These are phyloP conservation scores for Populus alba DNA, from an alignment of 345 rosid genomes.

Conservation along the genomic window DNA sequence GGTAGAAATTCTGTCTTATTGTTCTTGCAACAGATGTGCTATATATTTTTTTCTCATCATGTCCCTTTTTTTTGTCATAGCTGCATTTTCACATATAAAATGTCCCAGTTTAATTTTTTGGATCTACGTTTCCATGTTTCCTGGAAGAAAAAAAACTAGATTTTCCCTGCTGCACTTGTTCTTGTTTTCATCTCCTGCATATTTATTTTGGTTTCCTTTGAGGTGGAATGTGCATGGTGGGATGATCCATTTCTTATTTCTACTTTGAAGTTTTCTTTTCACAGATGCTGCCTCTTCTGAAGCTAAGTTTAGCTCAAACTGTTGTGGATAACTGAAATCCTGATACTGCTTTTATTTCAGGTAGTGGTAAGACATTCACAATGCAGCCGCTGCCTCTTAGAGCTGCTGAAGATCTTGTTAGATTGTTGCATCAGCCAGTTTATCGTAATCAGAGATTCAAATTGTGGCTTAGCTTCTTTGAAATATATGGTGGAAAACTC, in stretches of 20 bases:
- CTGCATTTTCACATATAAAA: background rate
- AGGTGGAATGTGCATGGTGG: background rate
- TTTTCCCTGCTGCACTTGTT: background rate
- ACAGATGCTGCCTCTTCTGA: background rate
- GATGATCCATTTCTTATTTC: background rate
- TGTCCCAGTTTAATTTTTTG: background rate
- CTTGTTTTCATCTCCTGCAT: background rate
- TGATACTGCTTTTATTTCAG: slow-evolving; percentile 39
- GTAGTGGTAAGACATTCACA: slow-evolving; percentile 98
- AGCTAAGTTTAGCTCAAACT: background rate
- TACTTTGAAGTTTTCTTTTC: background rate
- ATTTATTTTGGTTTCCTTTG: background rate
- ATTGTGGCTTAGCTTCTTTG: slow-evolving; percentile 95
- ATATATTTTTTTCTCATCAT: background rate
- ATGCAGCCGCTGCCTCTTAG: slow-evolving; percentile 96
- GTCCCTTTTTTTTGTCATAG: background rate
- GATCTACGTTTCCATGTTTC: background rate
- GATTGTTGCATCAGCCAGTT: slow-evolving; percentile 79
- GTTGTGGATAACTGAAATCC: background rate
- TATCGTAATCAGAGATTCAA: slow-evolving; percentile 79
- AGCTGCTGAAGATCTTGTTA: slow-evolving; percentile 80
- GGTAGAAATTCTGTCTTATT: slow-evolving; percentile 37
- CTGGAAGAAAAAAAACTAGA: background rate
- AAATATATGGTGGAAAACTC: slow-evolving; percentile 97
- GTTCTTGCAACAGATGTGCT: background rate